These are phyloP conservation scores for Acidomyces sp. DNA, from an alignment of 495 filamentous ascomycete species.

Conservation along the genomic window DNA sequence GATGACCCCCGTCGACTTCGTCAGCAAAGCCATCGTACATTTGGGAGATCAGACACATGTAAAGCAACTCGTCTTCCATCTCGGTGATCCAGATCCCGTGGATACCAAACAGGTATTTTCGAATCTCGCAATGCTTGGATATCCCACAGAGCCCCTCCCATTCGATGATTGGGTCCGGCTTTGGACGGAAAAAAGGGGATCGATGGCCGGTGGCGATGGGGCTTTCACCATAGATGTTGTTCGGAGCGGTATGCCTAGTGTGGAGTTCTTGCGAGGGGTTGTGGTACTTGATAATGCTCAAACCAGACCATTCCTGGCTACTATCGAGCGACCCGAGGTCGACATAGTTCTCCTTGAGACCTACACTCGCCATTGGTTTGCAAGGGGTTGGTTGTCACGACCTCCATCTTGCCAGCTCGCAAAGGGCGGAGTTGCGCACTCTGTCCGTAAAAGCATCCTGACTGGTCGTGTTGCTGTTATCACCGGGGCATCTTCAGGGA, in stretches of 20 bases:
- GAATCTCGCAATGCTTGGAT: conserved; percentile 45
- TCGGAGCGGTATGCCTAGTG: conserved; percentile 46
- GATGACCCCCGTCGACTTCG: conserved; percentile 61
- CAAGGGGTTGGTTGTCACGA: conserved; percentile 49
- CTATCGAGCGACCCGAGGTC: conserved; percentile 47
- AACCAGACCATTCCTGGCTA: conserved; percentile 42
- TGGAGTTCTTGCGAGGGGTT: conserved; percentile 44
- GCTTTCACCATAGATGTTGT: conserved; percentile 39
- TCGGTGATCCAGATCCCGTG: conserved; percentile 52
- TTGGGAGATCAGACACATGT: conserved; percentile 41
- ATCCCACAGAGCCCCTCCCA: conserved; percentile 41
- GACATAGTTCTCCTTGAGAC: conserved; percentile 47
- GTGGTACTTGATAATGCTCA: conserved; percentile 48
- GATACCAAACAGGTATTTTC: conserved; percentile 43
- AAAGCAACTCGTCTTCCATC: conserved; percentile 46
- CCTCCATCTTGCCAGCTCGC: conserved; percentile 36
- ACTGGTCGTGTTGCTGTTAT: conserved; percentile 42
- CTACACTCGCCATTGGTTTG: conserved; percentile 57
- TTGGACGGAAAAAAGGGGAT: conserved; percentile 47
- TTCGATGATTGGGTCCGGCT: conserved; percentile 53
- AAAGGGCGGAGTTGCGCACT: conserved; percentile 24
- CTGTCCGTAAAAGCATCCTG: conserved; percentile 34
- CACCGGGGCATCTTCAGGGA: conserved; percentile 43
- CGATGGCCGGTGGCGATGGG: conserved; percentile 44
- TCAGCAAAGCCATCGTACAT: conserved; percentile 50